A percentile compares a stretch with the other conserved stretches of the same genome.
Evolutionary conservation across 768 basidiomycete species (phyloP).

Genomic region (Mycena galopus): DNA sequence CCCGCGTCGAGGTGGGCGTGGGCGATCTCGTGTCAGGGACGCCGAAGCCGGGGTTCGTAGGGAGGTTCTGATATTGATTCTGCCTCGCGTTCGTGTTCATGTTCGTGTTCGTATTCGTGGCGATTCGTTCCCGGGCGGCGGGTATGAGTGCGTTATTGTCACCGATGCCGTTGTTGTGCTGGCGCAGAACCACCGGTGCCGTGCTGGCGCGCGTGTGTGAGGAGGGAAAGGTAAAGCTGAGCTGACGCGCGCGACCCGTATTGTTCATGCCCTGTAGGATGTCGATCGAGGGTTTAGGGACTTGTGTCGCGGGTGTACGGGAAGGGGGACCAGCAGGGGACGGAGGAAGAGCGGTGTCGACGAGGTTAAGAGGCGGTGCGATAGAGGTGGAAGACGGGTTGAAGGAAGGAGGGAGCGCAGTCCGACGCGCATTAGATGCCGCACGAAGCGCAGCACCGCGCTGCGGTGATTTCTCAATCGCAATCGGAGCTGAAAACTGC

Average conservation of each 20-base stretch:
- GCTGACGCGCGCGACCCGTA: background rate
- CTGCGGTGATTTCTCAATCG: too few species aligned
- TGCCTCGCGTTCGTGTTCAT: background rate
- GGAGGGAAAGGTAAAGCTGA: background rate
- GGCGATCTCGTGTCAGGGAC: background rate
- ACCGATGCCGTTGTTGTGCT: background rate
- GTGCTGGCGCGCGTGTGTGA: slow-evolving; percentile 15
- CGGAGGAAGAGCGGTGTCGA: background rate
- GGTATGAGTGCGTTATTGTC: background rate
- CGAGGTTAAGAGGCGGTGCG: background rate
- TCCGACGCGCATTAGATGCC: background rate
- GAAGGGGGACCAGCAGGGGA: background rate
- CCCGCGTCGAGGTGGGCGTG: background rate
- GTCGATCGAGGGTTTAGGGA: background rate
- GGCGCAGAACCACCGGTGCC: background rate
- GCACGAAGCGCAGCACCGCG: background rate
- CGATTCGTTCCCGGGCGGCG: background rate
- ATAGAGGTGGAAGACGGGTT: background rate
- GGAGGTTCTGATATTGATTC: background rate
- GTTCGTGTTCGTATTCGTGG: background rate
- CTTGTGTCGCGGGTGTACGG: background rate
- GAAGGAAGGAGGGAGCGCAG: too few species aligned
- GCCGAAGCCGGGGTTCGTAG: too few species aligned
- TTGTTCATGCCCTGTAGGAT: background rate
- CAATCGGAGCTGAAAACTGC: background rate